Conservation (phyloP, 2,329 filamentous ascomycete species). For the Paraphoma sp. region DNA sequence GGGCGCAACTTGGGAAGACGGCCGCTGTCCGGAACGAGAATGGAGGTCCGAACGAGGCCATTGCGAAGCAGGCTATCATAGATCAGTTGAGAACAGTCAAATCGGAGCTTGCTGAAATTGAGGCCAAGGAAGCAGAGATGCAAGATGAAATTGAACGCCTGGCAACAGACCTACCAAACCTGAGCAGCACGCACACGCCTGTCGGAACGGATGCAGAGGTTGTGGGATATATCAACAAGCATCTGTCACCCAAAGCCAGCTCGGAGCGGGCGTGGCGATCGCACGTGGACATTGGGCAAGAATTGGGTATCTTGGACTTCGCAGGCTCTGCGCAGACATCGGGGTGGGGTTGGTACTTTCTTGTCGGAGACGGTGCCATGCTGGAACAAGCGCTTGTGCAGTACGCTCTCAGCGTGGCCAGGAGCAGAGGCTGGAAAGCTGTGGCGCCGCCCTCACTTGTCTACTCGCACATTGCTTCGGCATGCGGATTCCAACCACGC, state of each 20-base stretch:
- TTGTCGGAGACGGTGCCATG: constrained; percentile 87
- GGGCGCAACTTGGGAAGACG: constrained; percentile 58
- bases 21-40: constrained; percentile 34
- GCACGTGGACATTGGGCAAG: constrained; percentile 84
- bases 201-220: constrained; percentile 69
- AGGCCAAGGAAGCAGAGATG: constrained; percentile 66
- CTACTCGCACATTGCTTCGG: constrained; percentile 86
- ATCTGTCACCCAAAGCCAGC: constrained; percentile 47
- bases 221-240: constrained; percentile 80
- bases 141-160: constrained; percentile 73
- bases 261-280: constrained; percentile 57
- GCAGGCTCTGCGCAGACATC: constrained; percentile 78
- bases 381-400: constrained; percentile 94
- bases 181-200: constrained; percentile 80
- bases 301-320: constrained; percentile 93
- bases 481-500: constrained; percentile 93
- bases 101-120: constrained; percentile 64
- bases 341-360: constrained; percentile 98
- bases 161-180: constrained; percentile 82
- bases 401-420: constrained; percentile 79
- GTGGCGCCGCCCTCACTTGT: constrained; percentile 89
- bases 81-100: constrained; percentile 72
- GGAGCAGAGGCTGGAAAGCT: constrained; percentile 76
- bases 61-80: constrained; percentile 61
- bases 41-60: constrained; percentile 43